Evolutionary conservation across 768 basidiomycete species (phyloP).

Genomic region (Tephrocybe sp.): DNA sequence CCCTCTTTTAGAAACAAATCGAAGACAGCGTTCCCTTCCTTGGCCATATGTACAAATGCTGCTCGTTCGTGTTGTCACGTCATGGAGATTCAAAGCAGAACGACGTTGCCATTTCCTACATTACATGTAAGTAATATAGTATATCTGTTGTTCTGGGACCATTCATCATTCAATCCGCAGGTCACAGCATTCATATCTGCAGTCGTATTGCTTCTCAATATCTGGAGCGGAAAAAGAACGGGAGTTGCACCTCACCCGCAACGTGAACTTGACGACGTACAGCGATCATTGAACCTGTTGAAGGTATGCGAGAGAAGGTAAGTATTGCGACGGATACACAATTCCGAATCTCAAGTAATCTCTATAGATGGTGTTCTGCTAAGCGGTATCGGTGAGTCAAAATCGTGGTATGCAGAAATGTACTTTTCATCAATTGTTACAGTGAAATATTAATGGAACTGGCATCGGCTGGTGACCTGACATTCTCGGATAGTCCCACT

Average conservation of each 20-base stretch:
- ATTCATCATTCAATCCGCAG: constrained; percentile 21
- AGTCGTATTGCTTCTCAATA: constrained; percentile 62
- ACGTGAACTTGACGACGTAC: constrained; percentile 59
- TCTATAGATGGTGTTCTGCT: constrained; percentile 38
- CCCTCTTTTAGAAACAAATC: constrained; percentile 55
- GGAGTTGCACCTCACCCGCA: constrained; percentile 45
- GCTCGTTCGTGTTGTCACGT: constrained; percentile 76
- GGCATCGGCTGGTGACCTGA: constrained; percentile 33
- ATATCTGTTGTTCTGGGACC: background rate
- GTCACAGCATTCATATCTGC: constrained; percentile 38
- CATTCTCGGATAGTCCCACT: constrained; percentile 16
- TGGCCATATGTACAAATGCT: constrained; percentile 86
- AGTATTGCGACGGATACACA: constrained; percentile 2
- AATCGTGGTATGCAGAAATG: too few relatives aligned
- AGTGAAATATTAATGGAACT: constrained; percentile 40
- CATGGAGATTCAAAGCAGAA: constrained; percentile 49
- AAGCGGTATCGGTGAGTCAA: constrained; percentile 42
- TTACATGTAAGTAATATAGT: constrained; percentile 31
- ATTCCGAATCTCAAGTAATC: background rate
- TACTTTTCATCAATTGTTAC: too few relatives aligned
- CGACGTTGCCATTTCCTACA: constrained; percentile 32
- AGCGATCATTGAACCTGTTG: constrained; percentile 57
- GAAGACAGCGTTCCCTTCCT: constrained; percentile 48
- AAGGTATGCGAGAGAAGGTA: constrained; percentile 39
- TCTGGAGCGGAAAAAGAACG: constrained; percentile 59